phyloP scores from a whole-genome alignment of 2,329 filamentous ascomycete genomes.

The Plenodomus tracheiphilus region DNA sequence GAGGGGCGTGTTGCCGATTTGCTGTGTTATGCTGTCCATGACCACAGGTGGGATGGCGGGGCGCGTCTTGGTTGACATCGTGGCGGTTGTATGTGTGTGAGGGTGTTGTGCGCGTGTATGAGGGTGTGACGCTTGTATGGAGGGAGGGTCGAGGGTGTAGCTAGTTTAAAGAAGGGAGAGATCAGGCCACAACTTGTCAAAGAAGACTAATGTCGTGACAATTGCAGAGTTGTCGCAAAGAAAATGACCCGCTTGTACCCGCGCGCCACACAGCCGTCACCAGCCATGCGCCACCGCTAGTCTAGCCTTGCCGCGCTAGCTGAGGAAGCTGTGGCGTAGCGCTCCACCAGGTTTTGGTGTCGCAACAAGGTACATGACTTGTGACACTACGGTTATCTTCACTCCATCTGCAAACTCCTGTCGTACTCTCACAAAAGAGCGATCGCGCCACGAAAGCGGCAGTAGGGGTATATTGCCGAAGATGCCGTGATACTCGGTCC shows the following conservation, averaged over 20 bases:
- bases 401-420: neutral
- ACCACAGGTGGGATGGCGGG: conserved; percentile 59
- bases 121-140: neutral
- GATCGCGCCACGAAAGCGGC: conserved; percentile 4
- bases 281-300: conserved; percentile 8
- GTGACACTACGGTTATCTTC: neutral
- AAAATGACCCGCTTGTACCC: conserved; percentile 23
- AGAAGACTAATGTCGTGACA: conserved; percentile 1
- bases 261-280: neutral
- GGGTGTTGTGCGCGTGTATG: neutral
- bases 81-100: conserved; percentile 7
- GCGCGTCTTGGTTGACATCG: conserved; percentile 54
- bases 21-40: conserved; percentile 73
- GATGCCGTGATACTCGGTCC: neutral
- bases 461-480: conserved; percentile 5
- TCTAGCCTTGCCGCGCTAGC: conserved; percentile 5
- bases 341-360: no score
- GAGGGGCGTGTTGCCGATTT: conserved; percentile 96
- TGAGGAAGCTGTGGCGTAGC: no score
- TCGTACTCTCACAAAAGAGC: neutral
- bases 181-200: neutral
- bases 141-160: neutral
- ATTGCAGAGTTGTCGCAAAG: conserved; percentile 12
- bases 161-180: conserved; percentile 1
- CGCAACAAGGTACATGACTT: neutral